Evolutionary conservation across 169 alveolate species (phyloP), one percentile per base, ranked within the genome.

Genomic region (Plasmodium billcollinsi): DNA sequence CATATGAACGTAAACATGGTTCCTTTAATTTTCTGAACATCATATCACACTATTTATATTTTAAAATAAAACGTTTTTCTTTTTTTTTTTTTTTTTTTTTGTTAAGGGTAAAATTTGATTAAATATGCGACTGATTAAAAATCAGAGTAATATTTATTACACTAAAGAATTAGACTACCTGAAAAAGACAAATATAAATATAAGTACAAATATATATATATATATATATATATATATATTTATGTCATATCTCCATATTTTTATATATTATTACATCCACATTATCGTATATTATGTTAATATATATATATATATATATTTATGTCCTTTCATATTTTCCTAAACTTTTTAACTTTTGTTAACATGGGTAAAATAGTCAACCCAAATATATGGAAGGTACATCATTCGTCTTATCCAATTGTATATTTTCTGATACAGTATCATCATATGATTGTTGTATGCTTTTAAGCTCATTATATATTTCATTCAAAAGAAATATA

Each of bases 401-500:
- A 39, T 78, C 78, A 54, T 26, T 78, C 26, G 50, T 78, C 61
- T 71, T 65, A 39, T 78, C 39, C 45, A 78, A 15, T 45, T 65
- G 71, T 49, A 52, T 15, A 15, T 49, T 63, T 43, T 78, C 71
- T n/a, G 20, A 21, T 33, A 18, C 49, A 43, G 29, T 24, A 58
- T 66, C 76, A 50, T 67, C 89, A 47, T 14, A 78, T 29, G 21
- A 29, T 15, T 78, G 70, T 52, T 78, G 78, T 47, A 78, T 78
- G 59, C 20, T 15, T 65, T 78, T 78, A 58, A 78, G 67, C 50
- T 78, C 89, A 24, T 59, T 50, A 71, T 39, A 52, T 29, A 78
- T 78, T 78, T 78, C 89, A 66, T 66, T 56, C 56, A 78, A 24
- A 33, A 56, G 72, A 78, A 78, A 59, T 52, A 66, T 47, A 66